A percentile compares a stretch with the other conserved stretches of the same genome.
These are phyloP conservation scores for Colletotrichum magnum DNA, from an alignment of 2,329 filamentous ascomycete species.

Conservation along the genomic window DNA sequence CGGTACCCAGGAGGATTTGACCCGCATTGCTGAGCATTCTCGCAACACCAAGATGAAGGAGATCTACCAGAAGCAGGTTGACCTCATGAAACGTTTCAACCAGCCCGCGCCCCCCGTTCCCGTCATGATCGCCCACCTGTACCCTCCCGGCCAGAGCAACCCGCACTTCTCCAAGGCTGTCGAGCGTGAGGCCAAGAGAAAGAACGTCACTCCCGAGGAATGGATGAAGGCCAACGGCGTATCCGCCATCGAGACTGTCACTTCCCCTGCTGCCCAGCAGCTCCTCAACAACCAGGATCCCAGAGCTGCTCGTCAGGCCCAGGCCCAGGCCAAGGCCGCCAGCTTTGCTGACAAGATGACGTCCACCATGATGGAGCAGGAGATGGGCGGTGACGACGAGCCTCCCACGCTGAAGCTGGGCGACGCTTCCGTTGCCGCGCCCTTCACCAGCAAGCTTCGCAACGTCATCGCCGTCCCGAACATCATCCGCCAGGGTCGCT, in stretches of 20 bases:
- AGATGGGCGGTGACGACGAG: constrained; percentile 89
- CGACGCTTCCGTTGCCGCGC: constrained; percentile 95
- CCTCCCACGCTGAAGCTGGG: constrained; percentile 97
- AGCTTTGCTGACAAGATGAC: constrained; percentile 90
- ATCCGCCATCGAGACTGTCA: constrained; percentile 73
- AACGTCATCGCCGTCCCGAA: constrained; percentile 98
- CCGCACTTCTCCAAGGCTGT: constrained; percentile 96
- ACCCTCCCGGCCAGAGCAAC: constrained; percentile 90
- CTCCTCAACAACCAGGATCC: constrained; percentile 66
- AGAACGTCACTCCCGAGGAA: constrained; percentile 76
- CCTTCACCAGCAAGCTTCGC: constrained; percentile 96
- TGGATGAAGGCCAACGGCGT: constrained; percentile 68
- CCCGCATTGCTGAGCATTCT: constrained; percentile 91
- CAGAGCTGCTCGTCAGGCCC: constrained; percentile 72
- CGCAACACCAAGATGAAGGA: constrained; percentile 99
- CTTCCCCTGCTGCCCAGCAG: constrained; percentile 75
- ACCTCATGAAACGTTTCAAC: constrained; percentile 95
- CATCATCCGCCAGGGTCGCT: constrained; percentile 97
- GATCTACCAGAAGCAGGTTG: constrained; percentile 95
- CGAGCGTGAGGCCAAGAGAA: constrained; percentile 85
- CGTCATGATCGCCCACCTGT: constrained; percentile 92
- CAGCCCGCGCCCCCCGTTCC: constrained; percentile 94
- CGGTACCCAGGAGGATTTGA: constrained; percentile 91
- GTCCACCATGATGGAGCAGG: constrained; percentile 88
- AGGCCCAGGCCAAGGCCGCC: constrained; percentile 79